phyloP scores from a whole-genome alignment of 352 stramenopile species.

The Phytophthora parvispora region DNA sequence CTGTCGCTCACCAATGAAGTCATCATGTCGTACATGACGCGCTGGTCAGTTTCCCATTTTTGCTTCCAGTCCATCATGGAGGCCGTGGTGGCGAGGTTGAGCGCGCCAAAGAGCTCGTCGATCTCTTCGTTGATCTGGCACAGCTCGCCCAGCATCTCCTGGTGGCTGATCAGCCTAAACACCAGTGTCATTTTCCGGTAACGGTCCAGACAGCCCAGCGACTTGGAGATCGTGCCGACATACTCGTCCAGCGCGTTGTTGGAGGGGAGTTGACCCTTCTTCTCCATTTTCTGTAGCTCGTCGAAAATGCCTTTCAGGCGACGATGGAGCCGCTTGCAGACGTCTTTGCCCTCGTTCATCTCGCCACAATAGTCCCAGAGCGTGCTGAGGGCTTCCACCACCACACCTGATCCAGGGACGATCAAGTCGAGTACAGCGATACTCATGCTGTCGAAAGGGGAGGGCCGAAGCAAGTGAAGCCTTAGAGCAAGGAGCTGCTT shows the following conservation, averaged over 20 bases:
- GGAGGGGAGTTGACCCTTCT: neutral
- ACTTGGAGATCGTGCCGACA: neutral
- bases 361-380: neutral
- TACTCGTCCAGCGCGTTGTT: neutral
- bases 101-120: conserved; percentile 23
- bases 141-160: conserved; percentile 15
- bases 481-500: neutral
- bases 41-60: neutral
- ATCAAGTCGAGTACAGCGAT: neutral
- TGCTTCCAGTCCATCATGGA: conserved; percentile 20
- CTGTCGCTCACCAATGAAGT: neutral
- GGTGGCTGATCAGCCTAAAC: neutral
- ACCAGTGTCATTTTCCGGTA: neutral
- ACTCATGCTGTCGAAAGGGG: neutral
- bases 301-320: neutral
- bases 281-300: neutral
- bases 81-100: conserved; percentile 23
- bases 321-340: neutral
- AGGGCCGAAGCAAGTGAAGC: neutral
- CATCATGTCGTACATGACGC: neutral
- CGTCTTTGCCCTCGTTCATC: neutral
- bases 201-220: neutral
- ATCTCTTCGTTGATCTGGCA: conserved; percentile 29
- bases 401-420: neutral
- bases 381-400: neutral